Evolutionary conservation across 1,284 basidiomycete species (phyloP).

Genomic region (Ustilago hordei): DNA sequence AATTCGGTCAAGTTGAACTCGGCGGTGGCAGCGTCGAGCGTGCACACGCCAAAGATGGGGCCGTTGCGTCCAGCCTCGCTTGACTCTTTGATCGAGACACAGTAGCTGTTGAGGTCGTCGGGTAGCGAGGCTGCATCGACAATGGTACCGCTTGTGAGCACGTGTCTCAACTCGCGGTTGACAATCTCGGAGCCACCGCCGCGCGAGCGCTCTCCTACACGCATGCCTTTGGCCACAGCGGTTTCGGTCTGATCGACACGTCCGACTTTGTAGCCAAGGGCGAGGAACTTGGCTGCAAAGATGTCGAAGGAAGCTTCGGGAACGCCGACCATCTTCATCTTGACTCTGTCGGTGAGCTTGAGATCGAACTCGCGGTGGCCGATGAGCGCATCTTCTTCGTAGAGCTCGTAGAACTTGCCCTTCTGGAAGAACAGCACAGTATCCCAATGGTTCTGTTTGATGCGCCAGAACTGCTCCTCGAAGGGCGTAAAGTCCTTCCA

Average conservation of each 20-base stretch:
- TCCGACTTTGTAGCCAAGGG: constrained; percentile 88
- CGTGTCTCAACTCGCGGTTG: constrained; percentile 86
- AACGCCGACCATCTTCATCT: constrained; percentile 97
- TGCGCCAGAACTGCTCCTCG: constrained; percentile 75
- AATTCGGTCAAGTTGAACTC: constrained; percentile 93
- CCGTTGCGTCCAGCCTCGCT: constrained; percentile 26
- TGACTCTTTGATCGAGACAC: constrained; percentile 83
- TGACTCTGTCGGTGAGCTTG: constrained; percentile 83
- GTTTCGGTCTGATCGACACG: constrained; percentile 98
- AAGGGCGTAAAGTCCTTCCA: constrained; percentile 94
- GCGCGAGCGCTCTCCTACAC: constrained; percentile 73
- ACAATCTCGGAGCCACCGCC: constrained; percentile 71
- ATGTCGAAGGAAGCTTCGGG: constrained; percentile 90
- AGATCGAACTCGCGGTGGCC: constrained; percentile 70
- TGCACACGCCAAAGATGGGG: constrained; percentile 84
- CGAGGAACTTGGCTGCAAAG: constrained; percentile 72
- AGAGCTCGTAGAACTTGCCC: constrained; percentile 74
- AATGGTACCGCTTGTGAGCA: constrained; percentile 96
- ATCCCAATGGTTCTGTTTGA: constrained; percentile 68
- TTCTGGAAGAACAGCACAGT: constrained; percentile 96
- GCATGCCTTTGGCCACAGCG: constrained; percentile 77
- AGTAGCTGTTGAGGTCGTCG: constrained; percentile 95
- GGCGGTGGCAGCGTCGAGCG: constrained; percentile 95
- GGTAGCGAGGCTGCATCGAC: constrained; percentile 89
- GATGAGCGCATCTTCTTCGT: constrained; percentile 69